Percentiles rank a stretch among this genome's conserved stretches.
These are phyloP conservation scores for Pestalotiopsis sp. DNA, from an alignment of 2,329 filamentous ascomycete species.

Conservation along the genomic window DNA sequence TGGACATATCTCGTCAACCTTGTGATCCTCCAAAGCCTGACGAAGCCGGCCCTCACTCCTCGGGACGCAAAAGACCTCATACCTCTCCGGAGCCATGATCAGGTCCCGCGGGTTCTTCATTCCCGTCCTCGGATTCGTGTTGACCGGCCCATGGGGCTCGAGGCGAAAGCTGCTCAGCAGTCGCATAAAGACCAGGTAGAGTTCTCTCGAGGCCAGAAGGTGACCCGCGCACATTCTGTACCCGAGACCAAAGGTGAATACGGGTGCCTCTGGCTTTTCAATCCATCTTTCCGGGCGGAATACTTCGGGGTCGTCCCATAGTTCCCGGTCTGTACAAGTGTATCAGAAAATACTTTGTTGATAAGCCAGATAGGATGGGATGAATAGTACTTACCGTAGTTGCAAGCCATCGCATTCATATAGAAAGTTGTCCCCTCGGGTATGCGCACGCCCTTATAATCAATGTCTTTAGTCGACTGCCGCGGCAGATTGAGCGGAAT, in stretches of 20 bases:
- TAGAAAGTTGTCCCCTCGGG: constrained; percentile 67
- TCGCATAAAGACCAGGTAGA: constrained; percentile 13
- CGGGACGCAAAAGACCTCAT: constrained; percentile 7
- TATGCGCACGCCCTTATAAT: constrained; percentile 59
- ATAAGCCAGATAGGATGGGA: neutral
- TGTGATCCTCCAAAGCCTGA: constrained; percentile 2
- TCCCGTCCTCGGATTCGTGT: constrained; percentile 6
- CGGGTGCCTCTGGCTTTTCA: constrained; percentile 10
- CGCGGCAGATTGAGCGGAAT: constrained; percentile 65
- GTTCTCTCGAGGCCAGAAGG: constrained; percentile 8
- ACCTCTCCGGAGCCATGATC: constrained; percentile 5
- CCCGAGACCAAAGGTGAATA: constrained; percentile 12
- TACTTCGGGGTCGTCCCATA: constrained; percentile 10
- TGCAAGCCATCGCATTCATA: constrained; percentile 70
- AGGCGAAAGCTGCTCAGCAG: constrained; percentile 13
- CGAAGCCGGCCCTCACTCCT: constrained; percentile 7
- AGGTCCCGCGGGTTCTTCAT: constrained; percentile 6
- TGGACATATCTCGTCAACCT: constrained; percentile 1
- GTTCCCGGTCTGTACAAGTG: neutral
- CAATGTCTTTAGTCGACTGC: constrained; percentile 61
- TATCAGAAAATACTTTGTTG: neutral
- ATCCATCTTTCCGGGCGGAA: constrained; percentile 12
- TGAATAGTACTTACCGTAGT: constrained; percentile 53
- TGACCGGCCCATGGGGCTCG: neutral
- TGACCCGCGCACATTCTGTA: constrained; percentile 14